Percentiles rank a stretch among this genome's conserved stretches.
Conservation (phyloP, 805 yeast genomes). For the Ogataea wickerhamii region DNA sequence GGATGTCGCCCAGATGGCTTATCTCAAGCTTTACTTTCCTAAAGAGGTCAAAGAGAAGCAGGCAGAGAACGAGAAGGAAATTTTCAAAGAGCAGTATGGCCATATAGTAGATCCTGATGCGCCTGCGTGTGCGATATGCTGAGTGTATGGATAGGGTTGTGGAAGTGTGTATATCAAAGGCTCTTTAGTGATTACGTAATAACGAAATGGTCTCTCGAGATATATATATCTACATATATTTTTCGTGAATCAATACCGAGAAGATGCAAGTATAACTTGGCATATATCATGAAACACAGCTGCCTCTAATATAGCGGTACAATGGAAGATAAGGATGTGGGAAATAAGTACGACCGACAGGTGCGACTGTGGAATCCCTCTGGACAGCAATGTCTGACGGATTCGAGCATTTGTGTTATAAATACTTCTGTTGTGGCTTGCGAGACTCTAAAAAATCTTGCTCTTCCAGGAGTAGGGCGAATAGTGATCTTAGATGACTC, state of each 20-base stretch:
- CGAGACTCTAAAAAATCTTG: conserved; percentile 74
- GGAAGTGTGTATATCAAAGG: neutral
- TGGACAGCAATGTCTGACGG: conserved; percentile 65
- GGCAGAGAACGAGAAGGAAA: conserved; percentile 48
- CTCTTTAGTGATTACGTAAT: neutral
- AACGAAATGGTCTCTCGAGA: too few relatives aligned
- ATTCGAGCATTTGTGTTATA: conserved; percentile 58
- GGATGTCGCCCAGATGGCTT: conserved; percentile 49
- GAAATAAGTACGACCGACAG: conserved; percentile 77
- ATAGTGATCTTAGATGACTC: conserved; percentile 55
- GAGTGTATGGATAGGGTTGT: neutral
- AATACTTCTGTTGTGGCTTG: conserved; percentile 55
- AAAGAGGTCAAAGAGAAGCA: conserved; percentile 61
- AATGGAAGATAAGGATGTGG: conserved; percentile 34
- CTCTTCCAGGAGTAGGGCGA: conserved; percentile 65
- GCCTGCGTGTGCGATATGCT: conserved; percentile 27
- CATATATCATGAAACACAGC: too few relatives aligned
- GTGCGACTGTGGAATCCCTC: conserved; percentile 77
- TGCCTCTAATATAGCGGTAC: too few relatives aligned
- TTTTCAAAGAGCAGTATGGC: conserved; percentile 41
- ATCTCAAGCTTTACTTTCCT: conserved; percentile 62
- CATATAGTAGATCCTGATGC: conserved; percentile 27
- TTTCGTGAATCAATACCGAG: too few relatives aligned
- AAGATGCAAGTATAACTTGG: too few relatives aligned
- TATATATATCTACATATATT: too few relatives aligned